Evolutionary conservation across 2,329 filamentous ascomycete genomes (phyloP).

Genomic region (Trichophyton rubrum): DNA sequence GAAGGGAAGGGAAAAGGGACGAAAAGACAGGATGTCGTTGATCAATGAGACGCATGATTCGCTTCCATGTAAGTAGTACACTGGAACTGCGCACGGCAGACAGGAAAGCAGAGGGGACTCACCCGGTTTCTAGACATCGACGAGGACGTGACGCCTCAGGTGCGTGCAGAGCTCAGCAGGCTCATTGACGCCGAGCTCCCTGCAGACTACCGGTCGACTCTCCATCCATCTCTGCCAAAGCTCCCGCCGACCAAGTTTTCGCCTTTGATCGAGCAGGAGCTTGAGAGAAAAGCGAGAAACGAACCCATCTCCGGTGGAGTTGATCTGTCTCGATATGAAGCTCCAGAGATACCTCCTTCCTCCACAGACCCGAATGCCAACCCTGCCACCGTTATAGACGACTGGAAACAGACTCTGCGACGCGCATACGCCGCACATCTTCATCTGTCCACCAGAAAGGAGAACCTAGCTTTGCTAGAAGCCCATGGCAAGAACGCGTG

Average conservation of each 20-base stretch:
- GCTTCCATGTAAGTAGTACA: constrained; percentile 55
- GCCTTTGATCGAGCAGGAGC: constrained; percentile 53
- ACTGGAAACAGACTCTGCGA: constrained; percentile 41
- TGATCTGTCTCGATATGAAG: constrained; percentile 73
- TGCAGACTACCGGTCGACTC: constrained; percentile 34
- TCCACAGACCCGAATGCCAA: constrained; percentile 23
- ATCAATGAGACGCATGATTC: constrained; percentile 63
- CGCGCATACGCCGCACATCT: constrained; percentile 47
- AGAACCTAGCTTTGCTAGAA: constrained; percentile 62
- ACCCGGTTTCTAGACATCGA: constrained; percentile 58
- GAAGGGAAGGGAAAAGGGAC: background rate
- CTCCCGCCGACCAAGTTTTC: constrained; percentile 47
- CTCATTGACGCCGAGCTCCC: constrained; percentile 58
- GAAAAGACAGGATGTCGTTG: constrained; percentile 45
- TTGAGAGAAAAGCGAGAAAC: constrained; percentile 52
- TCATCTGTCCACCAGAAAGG: constrained; percentile 44
- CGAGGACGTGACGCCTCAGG: constrained; percentile 47
- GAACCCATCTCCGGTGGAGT: constrained; percentile 51
- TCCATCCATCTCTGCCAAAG: constrained; percentile 49
- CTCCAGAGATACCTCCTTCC: constrained; percentile 46
- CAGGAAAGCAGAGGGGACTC: constrained; percentile 1
- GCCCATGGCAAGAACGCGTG: constrained; percentile 79
- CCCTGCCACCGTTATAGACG: constrained; percentile 24
- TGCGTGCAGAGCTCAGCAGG: constrained; percentile 53
- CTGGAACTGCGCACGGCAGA: background rate